phyloP scores from a whole-genome alignment of 2,329 filamentous ascomycete genomes.

The Huntiella moniliformis region DNA sequence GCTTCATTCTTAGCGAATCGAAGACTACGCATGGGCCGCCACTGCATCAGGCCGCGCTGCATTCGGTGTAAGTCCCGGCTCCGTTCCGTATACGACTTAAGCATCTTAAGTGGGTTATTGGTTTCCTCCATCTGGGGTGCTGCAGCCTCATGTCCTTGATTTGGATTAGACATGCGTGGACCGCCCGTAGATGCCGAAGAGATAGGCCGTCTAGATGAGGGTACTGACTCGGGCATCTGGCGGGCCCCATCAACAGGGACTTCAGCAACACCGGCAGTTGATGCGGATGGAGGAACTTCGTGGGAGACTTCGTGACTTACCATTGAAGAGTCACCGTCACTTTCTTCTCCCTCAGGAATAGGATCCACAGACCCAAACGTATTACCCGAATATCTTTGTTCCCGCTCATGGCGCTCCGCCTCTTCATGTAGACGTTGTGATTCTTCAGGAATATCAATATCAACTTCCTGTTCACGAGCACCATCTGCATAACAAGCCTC shows the following conservation, averaged over 20 bases:
- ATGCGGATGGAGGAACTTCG: not conserved
- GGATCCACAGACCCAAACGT: not conserved
- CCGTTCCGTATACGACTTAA: constrained; percentile 45
- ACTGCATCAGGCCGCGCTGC: constrained; percentile 86
- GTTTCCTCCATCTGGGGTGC: constrained; percentile 19
- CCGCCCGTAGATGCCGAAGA: constrained; percentile 27
- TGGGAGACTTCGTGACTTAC: not conserved
- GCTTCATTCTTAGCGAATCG: constrained; percentile 80
- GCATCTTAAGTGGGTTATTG: constrained; percentile 36
- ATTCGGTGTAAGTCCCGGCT: constrained; percentile 65
- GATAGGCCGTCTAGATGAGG: not conserved
- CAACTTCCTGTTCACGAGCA: constrained; percentile 52
- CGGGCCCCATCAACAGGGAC: too few species aligned
- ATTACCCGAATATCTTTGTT: constrained; percentile 3
- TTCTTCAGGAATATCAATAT: constrained; percentile 51
- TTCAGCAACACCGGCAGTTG: not conserved
- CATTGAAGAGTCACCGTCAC: not conserved
- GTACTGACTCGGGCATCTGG: too few species aligned
- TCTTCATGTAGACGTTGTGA: constrained; percentile 64
- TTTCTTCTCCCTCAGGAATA: too few species aligned
- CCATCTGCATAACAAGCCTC: constrained; percentile 81
- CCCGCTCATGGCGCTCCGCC: constrained; percentile 23
- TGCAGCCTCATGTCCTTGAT: constrained; percentile 16
- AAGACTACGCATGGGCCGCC: constrained; percentile 71
- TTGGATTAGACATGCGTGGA: constrained; percentile 16